Conservation (phyloP, 163 green algal species). For the Volvox carteri region DNA sequence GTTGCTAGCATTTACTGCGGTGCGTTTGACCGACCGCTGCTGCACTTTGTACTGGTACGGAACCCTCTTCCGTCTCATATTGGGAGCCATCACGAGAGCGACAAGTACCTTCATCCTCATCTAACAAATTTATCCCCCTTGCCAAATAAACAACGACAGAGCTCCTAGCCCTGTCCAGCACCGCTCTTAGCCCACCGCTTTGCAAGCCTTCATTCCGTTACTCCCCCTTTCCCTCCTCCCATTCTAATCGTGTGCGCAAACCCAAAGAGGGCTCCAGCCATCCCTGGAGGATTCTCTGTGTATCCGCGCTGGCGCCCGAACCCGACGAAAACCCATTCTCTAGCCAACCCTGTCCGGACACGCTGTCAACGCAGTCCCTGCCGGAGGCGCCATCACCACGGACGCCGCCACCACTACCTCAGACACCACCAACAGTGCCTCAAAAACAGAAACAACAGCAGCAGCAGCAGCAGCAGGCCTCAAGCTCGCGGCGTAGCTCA, state of each 20-base stretch:
- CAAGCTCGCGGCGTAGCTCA: neutral
- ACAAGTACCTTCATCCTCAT: too few species aligned
- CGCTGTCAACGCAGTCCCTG: neutral
- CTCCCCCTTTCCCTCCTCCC: too few species aligned
- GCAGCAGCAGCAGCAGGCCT: too few species aligned
- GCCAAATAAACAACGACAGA: too few species aligned
- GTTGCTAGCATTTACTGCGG: constrained; percentile 17
- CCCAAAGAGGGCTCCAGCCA: constrained; percentile 10
- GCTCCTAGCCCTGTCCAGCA: too few species aligned
- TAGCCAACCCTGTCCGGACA: neutral
- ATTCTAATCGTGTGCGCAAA: too few species aligned
- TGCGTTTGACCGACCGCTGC: neutral
- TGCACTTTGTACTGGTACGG: neutral
- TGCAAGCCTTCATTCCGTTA: too few species aligned
- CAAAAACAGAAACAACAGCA: neutral
- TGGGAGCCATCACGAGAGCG: too few species aligned
- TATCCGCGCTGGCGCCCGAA: neutral
- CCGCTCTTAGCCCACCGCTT: too few species aligned
- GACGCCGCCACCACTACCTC: neutral
- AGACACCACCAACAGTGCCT: neutral
- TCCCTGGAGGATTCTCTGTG: constrained; percentile 34
- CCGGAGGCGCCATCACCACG: neutral
- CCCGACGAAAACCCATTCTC: neutral
- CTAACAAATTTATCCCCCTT: too few species aligned
- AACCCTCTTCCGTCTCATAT: too few species aligned